Evolutionary conservation across 805 yeast species (phyloP).

Genomic region (Candida corydali): DNA sequence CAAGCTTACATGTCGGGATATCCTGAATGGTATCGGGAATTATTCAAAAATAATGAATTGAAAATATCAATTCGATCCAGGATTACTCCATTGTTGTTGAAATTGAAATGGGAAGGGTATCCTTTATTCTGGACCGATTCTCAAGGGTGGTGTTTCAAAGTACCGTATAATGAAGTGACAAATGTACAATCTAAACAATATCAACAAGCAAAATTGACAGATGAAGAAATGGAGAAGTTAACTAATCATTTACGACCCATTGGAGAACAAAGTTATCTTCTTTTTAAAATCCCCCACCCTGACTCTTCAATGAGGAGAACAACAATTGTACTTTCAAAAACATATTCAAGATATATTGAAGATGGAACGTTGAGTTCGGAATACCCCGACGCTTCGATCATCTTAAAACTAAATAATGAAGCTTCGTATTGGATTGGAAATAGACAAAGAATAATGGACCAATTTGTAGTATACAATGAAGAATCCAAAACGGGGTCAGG

Average conservation of each 20-base stretch:
- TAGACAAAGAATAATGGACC: constrained; percentile 76
- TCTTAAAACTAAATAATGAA: constrained; percentile 68
- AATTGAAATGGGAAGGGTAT: constrained; percentile 77
- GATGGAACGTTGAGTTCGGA: constrained; percentile 68
- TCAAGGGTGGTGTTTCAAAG: constrained; percentile 87
- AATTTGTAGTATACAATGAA: constrained; percentile 68
- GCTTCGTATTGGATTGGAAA: constrained; percentile 94
- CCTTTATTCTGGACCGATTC: constrained; percentile 79
- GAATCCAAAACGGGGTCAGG: constrained; percentile 43
- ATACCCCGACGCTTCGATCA: constrained; percentile 68
- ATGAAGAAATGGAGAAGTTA: constrained; percentile 24
- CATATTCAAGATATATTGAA: constrained; percentile 68
- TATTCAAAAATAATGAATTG: constrained; percentile 43
- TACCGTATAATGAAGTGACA: constrained; percentile 36
- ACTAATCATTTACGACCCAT: constrained; percentile 21
- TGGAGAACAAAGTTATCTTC: constrained; percentile 22
- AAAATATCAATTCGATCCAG: constrained; percentile 69
- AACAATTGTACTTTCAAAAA: constrained; percentile 72
- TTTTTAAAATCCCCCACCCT: constrained; percentile 83
- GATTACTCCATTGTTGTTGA: constrained; percentile 68
- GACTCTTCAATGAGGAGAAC: constrained; percentile 75
- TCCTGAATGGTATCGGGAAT: constrained; percentile 87
- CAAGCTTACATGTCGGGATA: constrained; percentile 80
- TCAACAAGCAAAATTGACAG: constrained; percentile 22
- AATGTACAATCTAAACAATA: constrained; percentile 38